Evolutionary conservation across 2,329 filamentous ascomycete species (phyloP).

Genomic region (Talaromyces funiculosus): DNA sequence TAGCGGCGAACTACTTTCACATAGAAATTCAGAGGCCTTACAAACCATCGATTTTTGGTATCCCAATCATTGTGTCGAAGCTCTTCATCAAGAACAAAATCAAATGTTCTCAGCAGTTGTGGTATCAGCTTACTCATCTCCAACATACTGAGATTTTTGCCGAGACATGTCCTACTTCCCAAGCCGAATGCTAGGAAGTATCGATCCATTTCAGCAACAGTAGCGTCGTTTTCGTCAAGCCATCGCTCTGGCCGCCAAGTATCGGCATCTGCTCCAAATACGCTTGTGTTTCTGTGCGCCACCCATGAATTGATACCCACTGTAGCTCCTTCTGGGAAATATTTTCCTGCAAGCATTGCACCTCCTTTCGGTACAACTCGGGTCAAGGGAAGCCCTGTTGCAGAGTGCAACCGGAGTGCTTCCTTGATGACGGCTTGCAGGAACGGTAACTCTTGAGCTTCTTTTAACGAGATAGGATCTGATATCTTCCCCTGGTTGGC

Average conservation of each 20-base stretch:
- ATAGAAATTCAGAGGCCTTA: neutral
- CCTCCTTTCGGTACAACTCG: constrained; percentile 24
- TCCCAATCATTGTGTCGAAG: neutral
- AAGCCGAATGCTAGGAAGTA: neutral
- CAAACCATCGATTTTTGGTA: neutral
- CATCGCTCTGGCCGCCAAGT: constrained; percentile 22
- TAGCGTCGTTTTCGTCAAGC: constrained; percentile 13
- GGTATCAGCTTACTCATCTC: constrained; percentile 11
- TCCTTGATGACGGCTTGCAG: constrained; percentile 16
- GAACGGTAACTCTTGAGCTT: constrained; percentile 22
- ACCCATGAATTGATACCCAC: constrained; percentile 26
- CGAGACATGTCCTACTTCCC: neutral
- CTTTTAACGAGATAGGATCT: neutral
- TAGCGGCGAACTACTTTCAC: neutral
- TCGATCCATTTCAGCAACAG: constrained; percentile 2
- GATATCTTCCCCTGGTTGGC: neutral
- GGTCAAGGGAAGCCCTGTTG: constrained; percentile 23
- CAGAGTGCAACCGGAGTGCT: constrained; percentile 19
- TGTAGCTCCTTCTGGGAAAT: constrained; percentile 20
- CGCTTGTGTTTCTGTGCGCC: constrained; percentile 17
- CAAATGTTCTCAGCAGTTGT: neutral
- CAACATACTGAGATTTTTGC: neutral
- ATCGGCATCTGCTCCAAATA: constrained; percentile 21
- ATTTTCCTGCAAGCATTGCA: constrained; percentile 4
- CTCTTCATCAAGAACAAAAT: neutral